Evolutionary conservation across 495 filamentous ascomycete genomes (phyloP).

Genomic region (Lepidopterella palustris): DNA sequence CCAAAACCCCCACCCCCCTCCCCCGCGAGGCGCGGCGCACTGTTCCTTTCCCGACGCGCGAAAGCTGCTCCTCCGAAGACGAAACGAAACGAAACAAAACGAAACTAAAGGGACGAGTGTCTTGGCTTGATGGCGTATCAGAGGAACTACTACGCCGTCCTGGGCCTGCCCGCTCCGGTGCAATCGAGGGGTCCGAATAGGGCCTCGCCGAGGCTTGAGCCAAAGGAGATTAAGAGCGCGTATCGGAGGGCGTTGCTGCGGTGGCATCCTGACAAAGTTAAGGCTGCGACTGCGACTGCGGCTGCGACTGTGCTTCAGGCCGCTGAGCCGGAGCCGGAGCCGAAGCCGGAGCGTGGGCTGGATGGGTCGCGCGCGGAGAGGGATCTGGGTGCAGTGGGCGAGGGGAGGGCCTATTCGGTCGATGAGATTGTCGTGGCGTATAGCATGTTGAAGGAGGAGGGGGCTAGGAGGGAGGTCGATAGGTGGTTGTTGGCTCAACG

Average conservation of each 20-base stretch:
- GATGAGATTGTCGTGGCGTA: too few relatives aligned
- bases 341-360: background rate
- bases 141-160: slow-evolving; percentile 17
- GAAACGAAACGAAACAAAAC: too few relatives aligned
- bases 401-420: too few relatives aligned
- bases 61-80: too few relatives aligned
- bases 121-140: background rate
- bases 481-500: background rate
- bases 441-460: background rate
- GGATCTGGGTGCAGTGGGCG: too few relatives aligned
- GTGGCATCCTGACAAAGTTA: slow-evolving; percentile 19
- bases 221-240: background rate
- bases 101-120: too few relatives aligned
- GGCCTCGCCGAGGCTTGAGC: background rate
- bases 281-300: background rate
- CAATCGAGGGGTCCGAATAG: background rate
- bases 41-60: too few relatives aligned
- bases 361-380: too few relatives aligned
- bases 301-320: background rate
- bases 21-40: too few relatives aligned
- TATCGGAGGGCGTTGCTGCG: slow-evolving; percentile 12
- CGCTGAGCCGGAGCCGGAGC: background rate
- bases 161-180: slow-evolving; percentile 3
- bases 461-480: background rate
- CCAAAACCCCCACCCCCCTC: too few relatives aligned